Base-by-base conservation (phyloP, 1,284 basidiomycete species). In the Boletus semigastroideus region DNA sequence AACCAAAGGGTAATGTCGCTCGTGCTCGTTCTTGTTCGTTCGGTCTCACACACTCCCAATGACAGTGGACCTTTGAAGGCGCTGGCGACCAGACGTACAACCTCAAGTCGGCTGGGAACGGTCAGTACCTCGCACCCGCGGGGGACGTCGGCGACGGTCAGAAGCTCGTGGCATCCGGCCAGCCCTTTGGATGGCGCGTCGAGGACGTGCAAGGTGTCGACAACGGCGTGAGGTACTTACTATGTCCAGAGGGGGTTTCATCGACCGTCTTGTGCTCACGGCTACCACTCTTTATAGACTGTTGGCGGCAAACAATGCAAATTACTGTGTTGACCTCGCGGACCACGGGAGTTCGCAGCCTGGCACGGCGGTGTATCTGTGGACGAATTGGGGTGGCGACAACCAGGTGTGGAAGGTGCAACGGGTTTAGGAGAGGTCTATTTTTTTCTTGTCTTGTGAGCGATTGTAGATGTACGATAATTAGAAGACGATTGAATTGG, bases 41-140 rank as follows among this genome's bases (percentile, higher is more conserved):
- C n/a, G n/a, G n/a, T n/a, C 3, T 31, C 13, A 31, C 30, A 13
- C 33, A 30, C 17, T 31, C 16, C 6, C 0, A 2, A 13, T 2
- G 3, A 17, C 31, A 83, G 78, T 84, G 82, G 82, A 71, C 60
- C 12, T 71, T 81, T 53, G 60, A 72, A 14, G 69, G 65, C 59
- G 63, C 73, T 61, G 6, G 59, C 51, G 22, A 44, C 4, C 2
- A 17, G 22, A 50, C 27, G 27, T 83, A 74, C 67, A 66, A 68
- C 3, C 68, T 83, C 65, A 75, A 72, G 42, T 74, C 74, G 16
- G 63, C 56, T 8, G 64, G 66, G 9, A 64, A 68, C 7, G 70
- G 70, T 0, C 54, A 71, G 13, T 83, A 75, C 62, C 71, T 84
- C 19, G 67, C 69, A 1, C 55, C 74, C 8, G 70, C 69, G 0